Base-by-base conservation (phyloP, 2,329 filamentous ascomycete species). In the Pezizomycotina sp. region DNA sequence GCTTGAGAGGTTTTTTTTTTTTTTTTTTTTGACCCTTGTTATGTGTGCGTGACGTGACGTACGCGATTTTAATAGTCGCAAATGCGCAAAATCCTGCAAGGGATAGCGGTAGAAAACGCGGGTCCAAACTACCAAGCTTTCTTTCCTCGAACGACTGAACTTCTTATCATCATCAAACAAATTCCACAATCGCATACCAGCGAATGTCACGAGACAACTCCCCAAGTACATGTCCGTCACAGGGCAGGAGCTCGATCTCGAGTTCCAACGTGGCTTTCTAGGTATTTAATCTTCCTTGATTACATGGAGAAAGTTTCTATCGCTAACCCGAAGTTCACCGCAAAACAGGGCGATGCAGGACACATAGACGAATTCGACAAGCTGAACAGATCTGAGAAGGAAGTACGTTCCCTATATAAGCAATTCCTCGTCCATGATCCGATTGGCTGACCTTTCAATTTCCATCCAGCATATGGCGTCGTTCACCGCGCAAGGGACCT, bases 311-410 rank as follows among this genome's bases (percentile, higher is more conserved):
- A 5, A 5, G 4, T 21, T 10, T 18, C 14, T 6, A 6, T 20
- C 29, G 4, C 7, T 7, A 31, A 24, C 28, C 10, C 32, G 20
- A 34, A 14, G 15, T 34, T 23, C 23, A 22, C 6, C 3, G 12
- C 10, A n/a, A 21, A n/a, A n/a, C 21, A 57, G 55, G 55, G 25
- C 51, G 50, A 39, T 57, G 55, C 37, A 47, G 49, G n/a, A 18
- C 47, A 54, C 18, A 53, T 56, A 15, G 41, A 43, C n/a, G 48
- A 52, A 12, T 58, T 51, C 39, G 50, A 55, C 26, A 51, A 49
- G 19, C 47, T 56, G 25, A 55, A 56, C 35, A 49, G 50, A 20
- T 48, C 57, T 8, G 55, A 7, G 55, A 57, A 52, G 54, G 55
- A 30, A 55, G 55, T 56, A 35, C 28, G 54, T 48, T 12, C 23